These are phyloP conservation scores for Panicum miliaceum DNA, from an alignment of 176 grass and related monocot genomes.

Conservation along the genomic window DNA sequence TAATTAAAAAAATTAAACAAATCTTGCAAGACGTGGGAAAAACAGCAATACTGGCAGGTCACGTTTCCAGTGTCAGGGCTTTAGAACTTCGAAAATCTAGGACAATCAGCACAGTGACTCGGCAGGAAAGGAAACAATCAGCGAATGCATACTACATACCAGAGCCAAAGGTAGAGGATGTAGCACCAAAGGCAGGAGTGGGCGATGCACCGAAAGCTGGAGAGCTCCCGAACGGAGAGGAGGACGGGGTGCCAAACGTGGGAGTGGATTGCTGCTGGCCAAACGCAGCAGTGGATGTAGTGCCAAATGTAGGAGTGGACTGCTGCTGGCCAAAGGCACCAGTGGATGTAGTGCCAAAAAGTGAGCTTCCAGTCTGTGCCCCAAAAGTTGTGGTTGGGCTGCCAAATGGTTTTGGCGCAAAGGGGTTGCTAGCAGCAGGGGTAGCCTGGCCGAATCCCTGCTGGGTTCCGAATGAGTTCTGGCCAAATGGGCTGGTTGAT, in stretches of 20 bases:
- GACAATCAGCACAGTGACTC: neutral
- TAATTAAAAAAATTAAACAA: neutral
- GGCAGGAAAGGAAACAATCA: conserved; percentile 12
- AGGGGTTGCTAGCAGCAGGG: conserved; percentile 59
- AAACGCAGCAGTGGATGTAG: conserved; percentile 62
- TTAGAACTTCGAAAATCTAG: too few species aligned
- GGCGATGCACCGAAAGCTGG: conserved; percentile 54
- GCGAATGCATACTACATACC: conserved; percentile 31
- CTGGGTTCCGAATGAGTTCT: conserved; percentile 65
- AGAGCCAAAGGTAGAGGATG: conserved; percentile 65
- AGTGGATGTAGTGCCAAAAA: conserved; percentile 60
- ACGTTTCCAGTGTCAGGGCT: too few species aligned
- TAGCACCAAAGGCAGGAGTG: conserved; percentile 49
- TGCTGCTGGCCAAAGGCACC: conserved; percentile 71
- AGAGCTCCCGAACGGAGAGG: conserved; percentile 45
- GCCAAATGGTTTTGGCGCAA: conserved; percentile 79
- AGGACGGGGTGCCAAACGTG: conserved; percentile 58
- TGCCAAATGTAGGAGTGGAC: conserved; percentile 44
- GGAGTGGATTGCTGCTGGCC: conserved; percentile 63
- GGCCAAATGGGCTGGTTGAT: conserved; percentile 55
- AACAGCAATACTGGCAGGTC: neutral
- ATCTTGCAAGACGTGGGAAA: neutral
- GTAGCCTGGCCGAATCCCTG: conserved; percentile 64
- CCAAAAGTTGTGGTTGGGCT: conserved; percentile 61
- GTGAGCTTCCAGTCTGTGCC: conserved; percentile 58